Percentiles rank a stretch among this genome's conserved stretches.
phyloP scores from a whole-genome alignment of 306 rosid species.

The Vicia villosa region DNA sequence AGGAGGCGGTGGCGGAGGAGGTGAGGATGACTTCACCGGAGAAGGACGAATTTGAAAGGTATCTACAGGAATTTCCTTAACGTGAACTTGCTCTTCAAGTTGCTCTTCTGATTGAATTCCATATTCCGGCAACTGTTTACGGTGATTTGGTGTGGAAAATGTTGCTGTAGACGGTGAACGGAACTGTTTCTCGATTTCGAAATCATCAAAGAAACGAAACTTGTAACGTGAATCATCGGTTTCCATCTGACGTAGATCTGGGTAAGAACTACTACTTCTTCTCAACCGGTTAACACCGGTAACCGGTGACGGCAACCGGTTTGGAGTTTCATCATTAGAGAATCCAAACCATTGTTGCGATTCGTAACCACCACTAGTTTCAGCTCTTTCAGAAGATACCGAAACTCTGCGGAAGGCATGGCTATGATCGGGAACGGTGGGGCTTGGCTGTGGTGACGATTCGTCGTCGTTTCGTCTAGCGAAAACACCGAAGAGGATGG shows the following conservation, averaged over 20 bases:
- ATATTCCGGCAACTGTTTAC: constrained; percentile 14
- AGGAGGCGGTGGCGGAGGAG: constrained; percentile 52
- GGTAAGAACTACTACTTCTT: constrained; percentile 83
- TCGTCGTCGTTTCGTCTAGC: constrained; percentile 63
- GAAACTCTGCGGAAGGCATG: background rate
- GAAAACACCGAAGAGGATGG: constrained; percentile 69
- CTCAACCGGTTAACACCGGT: constrained; percentile 42
- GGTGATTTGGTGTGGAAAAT: constrained; percentile 2
- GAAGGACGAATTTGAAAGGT: constrained; percentile 38
- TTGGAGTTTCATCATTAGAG: constrained; percentile 19
- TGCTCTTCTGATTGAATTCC: background rate
- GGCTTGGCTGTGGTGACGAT: background rate
- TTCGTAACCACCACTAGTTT: background rate
- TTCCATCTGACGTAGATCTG: constrained; percentile 79
- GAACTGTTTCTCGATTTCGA: constrained; percentile 54
- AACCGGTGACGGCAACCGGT: constrained; percentile 34
- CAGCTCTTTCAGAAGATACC: background rate
- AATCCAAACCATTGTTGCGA: constrained; percentile 55
- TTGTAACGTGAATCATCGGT: constrained; percentile 43
- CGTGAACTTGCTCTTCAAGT: constrained; percentile 18
- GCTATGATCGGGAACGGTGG: constrained; percentile 4
- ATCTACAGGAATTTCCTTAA: constrained; percentile 73
- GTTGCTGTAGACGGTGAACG: constrained; percentile 37
- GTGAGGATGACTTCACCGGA: constrained; percentile 37
- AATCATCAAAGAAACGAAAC: constrained; percentile 72